phyloP scores from a whole-genome alignment of 371 early-diverging fungal species.

The Mucor irregularis region DNA sequence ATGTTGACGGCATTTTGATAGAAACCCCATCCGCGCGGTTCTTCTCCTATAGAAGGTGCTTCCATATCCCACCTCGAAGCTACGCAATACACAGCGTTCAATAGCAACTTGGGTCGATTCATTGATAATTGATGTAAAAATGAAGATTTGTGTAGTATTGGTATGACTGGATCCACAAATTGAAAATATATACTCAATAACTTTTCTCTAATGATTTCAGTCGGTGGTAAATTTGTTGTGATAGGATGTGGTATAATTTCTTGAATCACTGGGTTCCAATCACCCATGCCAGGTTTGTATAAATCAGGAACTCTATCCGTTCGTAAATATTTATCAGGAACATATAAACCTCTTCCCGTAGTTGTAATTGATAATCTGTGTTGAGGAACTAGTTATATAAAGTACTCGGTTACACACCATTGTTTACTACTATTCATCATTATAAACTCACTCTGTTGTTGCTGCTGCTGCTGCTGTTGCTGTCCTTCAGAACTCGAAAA shows the following conservation, averaged over 20 bases:
- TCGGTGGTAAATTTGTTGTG: background rate
- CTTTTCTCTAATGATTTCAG: conserved; percentile 23
- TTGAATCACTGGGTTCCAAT: background rate
- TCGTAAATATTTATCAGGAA: conserved; percentile 20
- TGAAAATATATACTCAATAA: conserved; percentile 66
- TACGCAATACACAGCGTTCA: conserved; percentile 36
- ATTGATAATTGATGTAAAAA: conserved; percentile 17
- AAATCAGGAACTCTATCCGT: conserved; percentile 14
- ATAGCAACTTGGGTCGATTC: conserved; percentile 8
- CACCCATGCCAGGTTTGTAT: background rate
- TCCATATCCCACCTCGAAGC: conserved; percentile 31
- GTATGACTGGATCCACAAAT: conserved; percentile 66
- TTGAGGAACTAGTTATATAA: no score
- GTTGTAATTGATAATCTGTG: conserved; percentile 17
- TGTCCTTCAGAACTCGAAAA: background rate
- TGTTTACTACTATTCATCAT: no score
- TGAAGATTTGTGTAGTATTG: conserved; percentile 59
- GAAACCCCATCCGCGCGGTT: conserved; percentile 30
- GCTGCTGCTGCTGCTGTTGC: no score
- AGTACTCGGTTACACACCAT: no score
- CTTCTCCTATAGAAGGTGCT: conserved; percentile 5
- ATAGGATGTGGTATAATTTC: background rate
- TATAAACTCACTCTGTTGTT: background rate
- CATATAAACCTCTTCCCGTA: conserved; percentile 29
- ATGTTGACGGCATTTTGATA: conserved; percentile 28